These are phyloP conservation scores for Phyllosticta ampelicida DNA, from an alignment of 2,329 filamentous ascomycete genomes.

Conservation along the genomic window DNA sequence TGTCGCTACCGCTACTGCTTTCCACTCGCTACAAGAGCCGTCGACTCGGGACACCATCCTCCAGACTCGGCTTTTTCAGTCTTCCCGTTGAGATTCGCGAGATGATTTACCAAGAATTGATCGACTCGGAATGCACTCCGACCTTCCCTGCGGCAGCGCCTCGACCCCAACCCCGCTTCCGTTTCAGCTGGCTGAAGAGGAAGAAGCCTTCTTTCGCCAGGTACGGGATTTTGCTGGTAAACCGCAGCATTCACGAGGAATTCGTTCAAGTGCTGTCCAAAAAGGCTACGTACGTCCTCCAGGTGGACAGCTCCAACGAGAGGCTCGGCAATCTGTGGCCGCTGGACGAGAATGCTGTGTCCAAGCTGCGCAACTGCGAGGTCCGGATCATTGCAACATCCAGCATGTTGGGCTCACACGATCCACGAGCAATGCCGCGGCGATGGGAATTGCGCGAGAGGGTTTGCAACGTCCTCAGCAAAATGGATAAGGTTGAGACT, in stretches of 20 bases:
- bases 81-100: constrained; percentile 11
- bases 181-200: neutral
- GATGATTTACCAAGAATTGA: constrained; percentile 13
- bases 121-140: constrained; percentile 1
- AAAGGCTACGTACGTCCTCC: constrained; percentile 21
- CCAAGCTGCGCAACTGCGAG: constrained; percentile 18
- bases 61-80: constrained; percentile 10
- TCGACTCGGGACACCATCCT: neutral
- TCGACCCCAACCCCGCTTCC: neutral
- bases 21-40: neutral
- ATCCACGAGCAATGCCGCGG: constrained; percentile 26
- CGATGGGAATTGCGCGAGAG: constrained; percentile 23
- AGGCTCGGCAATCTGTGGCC: constrained; percentile 17
- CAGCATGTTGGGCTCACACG: constrained; percentile 24
- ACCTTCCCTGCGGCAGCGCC: constrained; percentile 1
- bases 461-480: constrained; percentile 12
- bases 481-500: constrained; percentile 16
- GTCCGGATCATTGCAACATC: constrained; percentile 25
- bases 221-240: constrained; percentile 18
- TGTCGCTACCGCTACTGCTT: constrained; percentile 10
- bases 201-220: neutral
- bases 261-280: constrained; percentile 26
- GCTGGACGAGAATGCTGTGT: constrained; percentile 17
- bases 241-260: constrained; percentile 24
- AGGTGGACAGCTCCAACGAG: constrained; percentile 23